phyloP scores from a whole-genome alignment of 2,329 filamentous ascomycete species.

The Microdochium paspali region DNA sequence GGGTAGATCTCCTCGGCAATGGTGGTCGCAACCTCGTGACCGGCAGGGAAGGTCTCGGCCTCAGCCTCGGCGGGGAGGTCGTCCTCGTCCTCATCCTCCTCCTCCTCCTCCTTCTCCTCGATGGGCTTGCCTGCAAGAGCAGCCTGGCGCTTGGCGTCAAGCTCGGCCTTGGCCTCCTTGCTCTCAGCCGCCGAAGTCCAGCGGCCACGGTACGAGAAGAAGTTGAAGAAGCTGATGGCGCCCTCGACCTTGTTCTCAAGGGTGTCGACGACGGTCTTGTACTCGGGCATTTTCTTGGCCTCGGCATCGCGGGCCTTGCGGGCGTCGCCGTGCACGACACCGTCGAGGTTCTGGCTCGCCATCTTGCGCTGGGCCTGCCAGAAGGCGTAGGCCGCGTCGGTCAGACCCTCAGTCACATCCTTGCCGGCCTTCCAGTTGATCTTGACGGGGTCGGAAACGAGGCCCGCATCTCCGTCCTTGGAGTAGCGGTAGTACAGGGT shows the following conservation, averaged over 20 bases:
- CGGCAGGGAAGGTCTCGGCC: constrained; percentile 17
- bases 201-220: constrained; percentile 56
- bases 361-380: constrained; percentile 42
- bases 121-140: constrained; percentile 12
- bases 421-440: constrained; percentile 57
- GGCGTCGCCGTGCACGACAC: constrained; percentile 15
- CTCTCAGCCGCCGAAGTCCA: constrained; percentile 54
- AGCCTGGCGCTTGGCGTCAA: constrained; percentile 15
- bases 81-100: constrained; percentile 23
- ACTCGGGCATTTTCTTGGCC: constrained; percentile 15
- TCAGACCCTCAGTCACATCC: constrained; percentile 54
- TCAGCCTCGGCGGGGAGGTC: constrained; percentile 19
- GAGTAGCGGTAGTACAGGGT: constrained; percentile 56
- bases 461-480: constrained; percentile 45
- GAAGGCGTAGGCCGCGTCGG: constrained; percentile 48
- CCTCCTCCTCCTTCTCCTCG: constrained; percentile 20
- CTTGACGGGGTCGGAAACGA: constrained; percentile 58
- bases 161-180: constrained; percentile 34
- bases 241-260: constrained; percentile 12
- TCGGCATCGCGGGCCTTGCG: constrained; percentile 15
- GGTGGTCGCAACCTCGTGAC: constrained; percentile 17
- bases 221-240: constrained; percentile 57
- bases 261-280: constrained; percentile 12
- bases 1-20: constrained; percentile 17
- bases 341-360: constrained; percentile 22